A percentile compares a stretch with the other conserved stretches of the same genome.
These are phyloP conservation scores for Abelmoschus esculentus DNA, from an alignment of 345 rosid species.

Conservation along the genomic window DNA sequence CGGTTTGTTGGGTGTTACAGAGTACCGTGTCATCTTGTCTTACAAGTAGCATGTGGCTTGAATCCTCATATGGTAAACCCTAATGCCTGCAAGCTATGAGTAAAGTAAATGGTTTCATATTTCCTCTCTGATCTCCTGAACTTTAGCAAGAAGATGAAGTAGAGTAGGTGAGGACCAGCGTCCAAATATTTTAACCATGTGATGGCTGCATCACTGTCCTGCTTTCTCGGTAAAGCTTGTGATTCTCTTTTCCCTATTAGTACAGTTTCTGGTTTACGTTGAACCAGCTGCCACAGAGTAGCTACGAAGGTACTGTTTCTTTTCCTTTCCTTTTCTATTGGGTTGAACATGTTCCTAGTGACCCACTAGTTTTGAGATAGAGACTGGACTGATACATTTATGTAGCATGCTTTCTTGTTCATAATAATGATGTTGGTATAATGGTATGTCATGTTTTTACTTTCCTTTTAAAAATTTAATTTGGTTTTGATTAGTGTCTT, in stretches of 20 bases:
- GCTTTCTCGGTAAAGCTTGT: too few species aligned
- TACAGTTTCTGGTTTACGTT: constrained; percentile 39
- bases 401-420: background rate
- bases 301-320: background rate
- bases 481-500: background rate
- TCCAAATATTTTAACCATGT: too few species aligned
- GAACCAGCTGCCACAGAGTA: constrained; percentile 41
- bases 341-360: background rate
- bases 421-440: constrained; percentile 3
- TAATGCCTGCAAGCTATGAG: too few species aligned
- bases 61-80: too few species aligned
- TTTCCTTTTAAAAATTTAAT: background rate
- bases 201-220: too few species aligned
- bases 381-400: background rate
- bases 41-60: too few species aligned
- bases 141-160: too few species aligned
- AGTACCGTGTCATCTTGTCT: too few species aligned
- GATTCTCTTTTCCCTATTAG: constrained; percentile 17
- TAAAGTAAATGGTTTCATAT: too few species aligned
- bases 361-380: background rate
- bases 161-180: too few species aligned
- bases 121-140: too few species aligned
- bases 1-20: too few species aligned
- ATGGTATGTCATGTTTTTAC: background rate
- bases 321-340: background rate